Evolutionary conservation across 1,284 basidiomycete species (phyloP), one percentile per base, ranked within the genome.

Genomic region (Tetrapyrgos nigripes): DNA sequence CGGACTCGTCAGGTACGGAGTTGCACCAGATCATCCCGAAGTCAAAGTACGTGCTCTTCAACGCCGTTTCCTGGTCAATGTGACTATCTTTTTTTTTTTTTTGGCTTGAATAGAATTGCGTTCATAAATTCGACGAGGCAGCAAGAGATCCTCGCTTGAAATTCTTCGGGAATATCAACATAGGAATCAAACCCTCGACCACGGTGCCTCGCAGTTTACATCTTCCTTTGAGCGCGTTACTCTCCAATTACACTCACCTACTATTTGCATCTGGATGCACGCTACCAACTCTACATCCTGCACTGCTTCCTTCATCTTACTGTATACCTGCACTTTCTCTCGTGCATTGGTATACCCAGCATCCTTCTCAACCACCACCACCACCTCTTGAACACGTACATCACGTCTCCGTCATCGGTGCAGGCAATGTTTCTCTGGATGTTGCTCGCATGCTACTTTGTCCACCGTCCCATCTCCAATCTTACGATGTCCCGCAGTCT

Each of bases 21-120:
- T 99, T 6, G 97, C 97, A 9, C 97, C 97, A 40, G 97, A 99
- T 77, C 97, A 99, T 75, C 96, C 97, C 1, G 97, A 99, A 79
- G 97, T 99, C 70, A 99, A 98, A 84, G 95, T 91, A 68, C 54
- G 83, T 75, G 17, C 48, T 50, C 43, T 6, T 11, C n/a, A n/a
- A 33, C 57, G 3, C 44, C 48, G 10, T 44, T 53, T 58, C 17
- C n/a, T n/a, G n/a, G n/a, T n/a, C n/a, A n/a, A n/a, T n/a, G n/a
- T n/a, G n/a, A n/a, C n/a, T n/a, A n/a, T n/a, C n/a, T n/a, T n/a
- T 33, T 50, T 26, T 35, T 21, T 43, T 28, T 59, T 47, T 46
- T 35, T 28, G 2, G 29, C 19, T 37, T 29, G 21, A 43, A 9
- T 50, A 98, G 96, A 99, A 99, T 73, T 98, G 96, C 75, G 94